A percentile compares a stretch with the other conserved stretches of the same genome.
These are phyloP conservation scores for Paecilomyces sp. DNA, from an alignment of 2,329 filamentous ascomycete genomes.

Conservation along the genomic window DNA sequence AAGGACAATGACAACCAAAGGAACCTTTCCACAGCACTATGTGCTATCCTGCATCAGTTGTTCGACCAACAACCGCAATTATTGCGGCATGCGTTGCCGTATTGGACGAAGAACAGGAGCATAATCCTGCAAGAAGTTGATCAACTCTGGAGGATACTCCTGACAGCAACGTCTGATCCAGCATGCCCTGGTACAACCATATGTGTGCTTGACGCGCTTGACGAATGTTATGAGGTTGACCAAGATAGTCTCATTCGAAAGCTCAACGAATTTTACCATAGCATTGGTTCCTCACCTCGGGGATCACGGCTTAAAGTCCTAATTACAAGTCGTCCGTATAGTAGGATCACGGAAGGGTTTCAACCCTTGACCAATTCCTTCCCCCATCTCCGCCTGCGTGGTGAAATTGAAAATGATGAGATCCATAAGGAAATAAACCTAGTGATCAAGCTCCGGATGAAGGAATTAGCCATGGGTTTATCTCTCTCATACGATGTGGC, in stretches of 20 bases:
- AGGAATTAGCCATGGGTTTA: neutral
- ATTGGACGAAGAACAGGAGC: neutral
- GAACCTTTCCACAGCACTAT: neutral
- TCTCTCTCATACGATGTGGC: neutral
- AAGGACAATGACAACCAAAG: neutral
- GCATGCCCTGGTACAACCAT: neutral
- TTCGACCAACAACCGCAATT: neutral
- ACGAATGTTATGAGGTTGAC: slow-evolving; percentile 1
- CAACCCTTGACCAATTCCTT: neutral
- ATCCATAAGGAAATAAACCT: neutral
- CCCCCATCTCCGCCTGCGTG: neutral
- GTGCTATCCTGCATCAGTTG: neutral
- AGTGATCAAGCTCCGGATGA: neutral
- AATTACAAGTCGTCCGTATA: neutral
- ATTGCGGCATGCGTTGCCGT: slow-evolving; percentile 1
- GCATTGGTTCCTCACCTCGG: neutral
- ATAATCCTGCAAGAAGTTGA: neutral
- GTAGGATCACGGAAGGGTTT: neutral
- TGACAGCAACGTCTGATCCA: neutral
- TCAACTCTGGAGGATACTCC: neutral
- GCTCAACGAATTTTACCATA: neutral
- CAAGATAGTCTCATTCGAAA: neutral
- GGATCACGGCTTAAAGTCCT: neutral
- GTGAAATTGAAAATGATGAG: neutral
- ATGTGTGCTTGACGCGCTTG: slow-evolving; percentile 1